Percentiles rank a stretch among this genome's conserved stretches.
These are phyloP conservation scores for Alternaria incomplexa DNA, from an alignment of 2,329 filamentous ascomycete genomes.

Conservation along the genomic window DNA sequence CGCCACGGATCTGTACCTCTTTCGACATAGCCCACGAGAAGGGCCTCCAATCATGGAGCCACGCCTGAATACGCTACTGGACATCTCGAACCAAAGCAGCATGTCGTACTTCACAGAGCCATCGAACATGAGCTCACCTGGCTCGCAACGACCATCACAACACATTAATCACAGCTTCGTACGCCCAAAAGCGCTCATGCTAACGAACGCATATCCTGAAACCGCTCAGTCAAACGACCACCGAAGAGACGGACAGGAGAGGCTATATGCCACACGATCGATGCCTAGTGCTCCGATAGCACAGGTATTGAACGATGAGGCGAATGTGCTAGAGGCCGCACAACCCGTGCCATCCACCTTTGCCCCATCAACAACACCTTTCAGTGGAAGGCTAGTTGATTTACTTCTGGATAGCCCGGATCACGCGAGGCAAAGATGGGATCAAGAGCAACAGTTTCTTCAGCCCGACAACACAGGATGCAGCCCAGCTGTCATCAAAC, in stretches of 20 bases:
- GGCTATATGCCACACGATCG: slow-evolving; percentile 4
- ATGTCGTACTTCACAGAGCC: background rate
- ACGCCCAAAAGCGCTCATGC: slow-evolving; percentile 9
- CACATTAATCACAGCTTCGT: slow-evolving; percentile 6
- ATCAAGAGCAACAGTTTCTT: slow-evolving; percentile 24
- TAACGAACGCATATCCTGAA: slow-evolving; percentile 4
- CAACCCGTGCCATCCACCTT: slow-evolving; percentile 17
- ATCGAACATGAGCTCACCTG: background rate
- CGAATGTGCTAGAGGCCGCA: slow-evolving; percentile 8
- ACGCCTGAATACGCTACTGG: slow-evolving; percentile 10
- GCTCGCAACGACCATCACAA: slow-evolving; percentile 2
- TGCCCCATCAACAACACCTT: slow-evolving; percentile 23
- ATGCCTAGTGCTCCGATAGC: slow-evolving; percentile 43
- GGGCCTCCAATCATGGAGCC: slow-evolving; percentile 15
- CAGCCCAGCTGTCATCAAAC: slow-evolving; percentile 36
- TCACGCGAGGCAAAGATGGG: slow-evolving; percentile 26
- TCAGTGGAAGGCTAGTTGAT: slow-evolving; percentile 38
- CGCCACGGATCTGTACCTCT: slow-evolving; percentile 6
- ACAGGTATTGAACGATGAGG: slow-evolving; percentile 42
- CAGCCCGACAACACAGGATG: slow-evolving; percentile 15
- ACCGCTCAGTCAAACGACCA: slow-evolving; percentile 5
- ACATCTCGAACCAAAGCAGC: slow-evolving; percentile 6
- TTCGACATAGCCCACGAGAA: slow-evolving; percentile 8
- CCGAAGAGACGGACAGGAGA: slow-evolving; percentile 2
- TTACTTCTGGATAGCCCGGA: slow-evolving; percentile 29